A percentile compares a stretch with the other conserved stretches of the same genome.
These are phyloP conservation scores for Chaetothyriales sp. DNA, from an alignment of 2,329 filamentous ascomycete species.

Conservation along the genomic window DNA sequence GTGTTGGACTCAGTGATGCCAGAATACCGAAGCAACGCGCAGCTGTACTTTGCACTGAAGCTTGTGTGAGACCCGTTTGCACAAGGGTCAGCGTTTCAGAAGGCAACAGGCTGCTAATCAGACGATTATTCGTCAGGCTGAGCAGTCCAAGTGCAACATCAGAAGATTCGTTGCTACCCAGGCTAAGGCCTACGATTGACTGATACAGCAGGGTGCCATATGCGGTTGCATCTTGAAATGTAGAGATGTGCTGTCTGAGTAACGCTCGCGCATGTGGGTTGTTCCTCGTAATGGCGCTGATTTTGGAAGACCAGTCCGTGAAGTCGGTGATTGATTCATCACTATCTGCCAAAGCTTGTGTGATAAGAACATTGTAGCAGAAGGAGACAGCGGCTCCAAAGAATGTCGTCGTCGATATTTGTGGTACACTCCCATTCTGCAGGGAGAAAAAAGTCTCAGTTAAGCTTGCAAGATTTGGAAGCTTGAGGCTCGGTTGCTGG, in stretches of 20 bases:
- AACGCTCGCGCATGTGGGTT: slow-evolving; percentile 48
- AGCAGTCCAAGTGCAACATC: slow-evolving; percentile 39
- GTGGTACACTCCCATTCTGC: neutral
- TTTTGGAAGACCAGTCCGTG: slow-evolving; percentile 68
- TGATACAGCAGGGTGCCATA: slow-evolving; percentile 24
- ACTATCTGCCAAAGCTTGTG: slow-evolving; percentile 37
- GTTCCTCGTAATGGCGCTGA: slow-evolving; percentile 57
- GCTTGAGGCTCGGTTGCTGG: neutral
- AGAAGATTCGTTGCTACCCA: slow-evolving; percentile 30
- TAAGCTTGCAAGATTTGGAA: neutral
- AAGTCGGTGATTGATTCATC: slow-evolving; percentile 42
- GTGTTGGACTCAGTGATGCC: slow-evolving; percentile 42
- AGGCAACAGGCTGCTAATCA: slow-evolving; percentile 32
- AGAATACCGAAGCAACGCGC: slow-evolving; percentile 64
- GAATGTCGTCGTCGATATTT: slow-evolving; percentile 22
- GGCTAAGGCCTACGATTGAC: slow-evolving; percentile 30
- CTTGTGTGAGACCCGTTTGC: slow-evolving; percentile 19
- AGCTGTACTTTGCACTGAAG: slow-evolving; percentile 46
- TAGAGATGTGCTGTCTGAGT: neutral
- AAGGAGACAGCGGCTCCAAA: slow-evolving; percentile 58
- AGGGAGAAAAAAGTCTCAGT: neutral
- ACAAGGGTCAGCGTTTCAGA: neutral
- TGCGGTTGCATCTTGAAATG: neutral
- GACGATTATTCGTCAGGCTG: slow-evolving; percentile 38
- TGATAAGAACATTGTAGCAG: slow-evolving; percentile 45